Conservation (phyloP, 2,329 filamentous ascomycete genomes). For the Fusarium haematococcum region DNA sequence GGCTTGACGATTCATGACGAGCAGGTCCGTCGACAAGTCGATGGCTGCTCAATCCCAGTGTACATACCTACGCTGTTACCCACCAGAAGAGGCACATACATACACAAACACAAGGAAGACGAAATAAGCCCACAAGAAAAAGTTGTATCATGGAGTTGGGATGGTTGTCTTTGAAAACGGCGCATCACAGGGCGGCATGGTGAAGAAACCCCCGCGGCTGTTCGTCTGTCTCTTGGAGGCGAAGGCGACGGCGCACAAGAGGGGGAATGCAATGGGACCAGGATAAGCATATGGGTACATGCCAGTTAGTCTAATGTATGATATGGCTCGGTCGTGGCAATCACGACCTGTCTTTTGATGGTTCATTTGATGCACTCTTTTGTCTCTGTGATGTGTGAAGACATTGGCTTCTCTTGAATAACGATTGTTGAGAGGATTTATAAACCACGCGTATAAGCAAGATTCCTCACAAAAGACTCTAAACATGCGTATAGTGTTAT, state of each 20-base stretch:
- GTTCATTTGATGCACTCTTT: slow-evolving; percentile 13
- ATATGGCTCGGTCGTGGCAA: slow-evolving; percentile 34
- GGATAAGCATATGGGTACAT: slow-evolving; percentile 39
- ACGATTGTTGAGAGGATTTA: not conserved
- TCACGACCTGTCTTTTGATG: slow-evolving; percentile 27
- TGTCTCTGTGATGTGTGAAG: not conserved
- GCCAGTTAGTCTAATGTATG: slow-evolving; percentile 43
- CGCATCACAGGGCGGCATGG: slow-evolving; percentile 12
- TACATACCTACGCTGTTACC: slow-evolving; percentile 28
- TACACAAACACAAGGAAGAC: slow-evolving; percentile 9
- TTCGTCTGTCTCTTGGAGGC: slow-evolving; percentile 5
- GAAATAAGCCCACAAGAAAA: slow-evolving; percentile 12
- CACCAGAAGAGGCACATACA: slow-evolving; percentile 17
- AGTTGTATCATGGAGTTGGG: slow-evolving; percentile 27
- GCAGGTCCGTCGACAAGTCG: slow-evolving; percentile 20
- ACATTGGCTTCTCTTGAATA: not conserved
- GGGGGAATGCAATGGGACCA: slow-evolving; percentile 18
- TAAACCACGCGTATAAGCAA: not conserved
- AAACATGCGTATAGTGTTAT: not conserved
- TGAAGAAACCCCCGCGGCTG: slow-evolving; percentile 9
- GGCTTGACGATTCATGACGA: slow-evolving; percentile 42
- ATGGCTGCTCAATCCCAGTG: slow-evolving; percentile 23
- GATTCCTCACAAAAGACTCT: not conserved
- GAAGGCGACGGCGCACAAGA: slow-evolving; percentile 6
- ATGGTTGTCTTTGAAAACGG: slow-evolving; percentile 31